Base-by-base conservation (phyloP, 306 rosid species). In the Senna tora region DNA sequence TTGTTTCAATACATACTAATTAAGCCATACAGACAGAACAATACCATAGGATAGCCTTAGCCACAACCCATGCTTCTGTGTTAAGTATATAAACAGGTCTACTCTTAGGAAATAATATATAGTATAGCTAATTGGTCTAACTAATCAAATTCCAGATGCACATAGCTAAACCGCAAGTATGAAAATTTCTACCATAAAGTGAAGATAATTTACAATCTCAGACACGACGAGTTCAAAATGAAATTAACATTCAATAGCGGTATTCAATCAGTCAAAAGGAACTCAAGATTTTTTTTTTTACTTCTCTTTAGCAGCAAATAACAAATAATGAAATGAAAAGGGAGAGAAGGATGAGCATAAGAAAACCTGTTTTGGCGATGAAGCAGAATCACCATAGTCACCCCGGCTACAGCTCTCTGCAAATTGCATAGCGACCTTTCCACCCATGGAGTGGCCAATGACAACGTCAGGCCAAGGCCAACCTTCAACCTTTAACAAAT, bases 401-500 rank as follows among this genome's bases (percentile, higher is more conserved):
- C 96, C 90, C 33, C 67, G 77, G 72, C 77, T 84, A 81, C 92
- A 84, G 75, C 92, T 87, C 78, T 86, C 62, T 0, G 78, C 83
- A 78, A 69, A 89, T 45, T 93, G 97, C 32, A 93, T 75, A 69
- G 89, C 94, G 32, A 91, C 94, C 66, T 93, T 93, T 8, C 98
- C 98, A 55, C 98, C 98, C 96, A 91, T 57, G 75, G 97, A 93
- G 56, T 93, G 97, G 0, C 97, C 98, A 11, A 93, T 52, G 71
- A 93, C 95, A 82, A 91, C 92, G 74, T 94, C 97, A 2, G 98
- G 98, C 97, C 97, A 94, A 45, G 59, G 32, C 98, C 98, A 94
- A 22, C 88, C 91, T 75, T 71, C 83, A 65, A 81, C 79, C 58
- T 86, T 69, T 0, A 94, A 83, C 73, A 94, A 86, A 82, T 89